Base-by-base conservation (phyloP, 2,329 filamentous ascomycete genomes). In the Neocucurbitaria cava region DNA sequence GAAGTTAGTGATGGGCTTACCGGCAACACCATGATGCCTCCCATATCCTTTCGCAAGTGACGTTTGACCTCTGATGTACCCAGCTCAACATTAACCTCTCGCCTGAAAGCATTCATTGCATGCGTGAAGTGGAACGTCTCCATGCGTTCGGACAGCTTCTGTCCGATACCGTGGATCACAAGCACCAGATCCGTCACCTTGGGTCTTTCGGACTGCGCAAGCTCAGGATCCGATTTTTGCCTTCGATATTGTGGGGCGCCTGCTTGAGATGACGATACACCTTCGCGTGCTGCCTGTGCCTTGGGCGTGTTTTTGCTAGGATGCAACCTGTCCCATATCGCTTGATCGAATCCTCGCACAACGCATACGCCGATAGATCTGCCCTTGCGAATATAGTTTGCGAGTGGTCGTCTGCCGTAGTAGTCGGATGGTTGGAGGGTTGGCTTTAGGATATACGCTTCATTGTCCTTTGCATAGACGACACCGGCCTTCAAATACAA, bases 51-150 rank as follows among this genome's bases (percentile, higher is more conserved):
- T 1, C 92, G 86, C 17, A 97, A 81, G 49, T 92, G 84, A 0
- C 86, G 83, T 72, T 88, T 91, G n/a, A 97, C 88, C 8, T 83
- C 81, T 2, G 89, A 86, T 30, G 84, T 90, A 26, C 86, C 85
- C 35, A 96, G 82, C 71, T 99, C 93, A 45, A 93, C 81, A 62
- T 96, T 96, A 52, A 98, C 85, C 18, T 91, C 87, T 54, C 93
- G 85, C 11, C 95, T 87, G 64, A 99, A 95, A 0, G 88, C 86
- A 69, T 96, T 98, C 72, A 98, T 94, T 5, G 92, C 91, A 73
- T 98, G 94, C 0, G 95, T 99, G 68, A 99, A 99, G 74, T 98
- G 92, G 67, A 93, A 99, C 65, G 92, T 96, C 75, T 98, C 94
- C 56, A 98, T 91, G 11, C 93, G 84, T 72, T 99, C 92, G 0